These are phyloP conservation scores for Ramalina intermedia DNA, from an alignment of 495 filamentous ascomycete species.

Conservation along the genomic window DNA sequence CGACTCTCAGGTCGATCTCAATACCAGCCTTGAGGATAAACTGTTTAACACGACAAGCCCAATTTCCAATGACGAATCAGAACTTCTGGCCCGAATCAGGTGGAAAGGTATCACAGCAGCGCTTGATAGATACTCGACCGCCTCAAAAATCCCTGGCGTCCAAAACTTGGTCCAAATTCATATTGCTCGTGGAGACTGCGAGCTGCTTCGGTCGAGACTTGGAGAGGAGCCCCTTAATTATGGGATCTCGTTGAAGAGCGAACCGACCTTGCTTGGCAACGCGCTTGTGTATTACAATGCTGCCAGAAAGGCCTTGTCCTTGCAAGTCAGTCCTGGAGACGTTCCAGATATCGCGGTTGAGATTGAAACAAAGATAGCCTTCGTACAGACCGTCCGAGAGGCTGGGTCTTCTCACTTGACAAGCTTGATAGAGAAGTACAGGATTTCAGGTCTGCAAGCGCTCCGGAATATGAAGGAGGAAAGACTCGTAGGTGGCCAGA, in stretches of 20 bases:
- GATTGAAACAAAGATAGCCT: conserved; percentile 16
- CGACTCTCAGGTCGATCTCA: conserved; percentile 42
- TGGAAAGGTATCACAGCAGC: conserved; percentile 37
- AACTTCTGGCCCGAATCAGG: conserved; percentile 18
- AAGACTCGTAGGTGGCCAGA: not conserved
- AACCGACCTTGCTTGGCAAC: conserved; percentile 39
- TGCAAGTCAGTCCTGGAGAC: conserved; percentile 29
- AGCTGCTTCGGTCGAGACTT: conserved; percentile 42
- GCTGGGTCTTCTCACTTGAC: not conserved
- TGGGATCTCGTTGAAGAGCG: conserved; percentile 31
- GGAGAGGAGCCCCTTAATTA: conserved; percentile 33
- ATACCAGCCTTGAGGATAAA: conserved; percentile 16
- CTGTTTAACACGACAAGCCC: conserved; percentile 14
- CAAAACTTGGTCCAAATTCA: conserved; percentile 46
- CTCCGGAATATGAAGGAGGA: conserved; percentile 1
- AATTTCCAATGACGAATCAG: conserved; percentile 11
- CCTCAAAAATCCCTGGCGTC: conserved; percentile 34
- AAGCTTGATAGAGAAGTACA: not conserved
- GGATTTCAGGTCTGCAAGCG: not conserved
- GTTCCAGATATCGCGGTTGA: conserved; percentile 31
- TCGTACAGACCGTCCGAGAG: not conserved
- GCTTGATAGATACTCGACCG: conserved; percentile 34
- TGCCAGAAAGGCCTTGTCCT: conserved; percentile 23
- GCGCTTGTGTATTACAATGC: conserved; percentile 52
- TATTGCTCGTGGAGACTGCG: conserved; percentile 45